Conservation (phyloP, 75 land plant genomes). For the Ceratopteris richardii region DNA sequence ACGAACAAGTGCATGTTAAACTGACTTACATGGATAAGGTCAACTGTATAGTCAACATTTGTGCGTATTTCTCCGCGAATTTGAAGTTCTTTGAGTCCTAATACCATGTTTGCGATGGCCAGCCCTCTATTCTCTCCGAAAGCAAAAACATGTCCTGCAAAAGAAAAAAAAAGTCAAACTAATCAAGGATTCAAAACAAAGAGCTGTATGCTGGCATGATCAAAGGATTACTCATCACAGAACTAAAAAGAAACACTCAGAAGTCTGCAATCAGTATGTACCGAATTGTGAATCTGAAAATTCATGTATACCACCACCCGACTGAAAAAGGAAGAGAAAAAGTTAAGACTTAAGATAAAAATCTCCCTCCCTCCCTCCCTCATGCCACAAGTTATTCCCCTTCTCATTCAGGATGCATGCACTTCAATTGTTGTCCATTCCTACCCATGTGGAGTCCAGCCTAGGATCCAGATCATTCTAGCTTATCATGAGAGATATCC, state of each 20-base stretch:
- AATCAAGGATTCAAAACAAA: too few relatives aligned
- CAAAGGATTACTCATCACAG: too few relatives aligned
- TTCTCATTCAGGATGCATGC: too few relatives aligned
- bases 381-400: background rate
- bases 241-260: too few relatives aligned
- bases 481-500: too few relatives aligned
- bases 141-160: conserved; percentile 95
- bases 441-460: too few relatives aligned
- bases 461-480: too few relatives aligned
- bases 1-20: too few relatives aligned
- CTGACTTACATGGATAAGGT: conserved; percentile 78
- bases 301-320: conserved; percentile 99
- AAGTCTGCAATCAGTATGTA: too few relatives aligned
- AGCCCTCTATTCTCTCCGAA: conserved; percentile 85
- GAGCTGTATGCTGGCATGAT: too few relatives aligned
- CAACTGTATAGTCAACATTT: conserved; percentile 94
- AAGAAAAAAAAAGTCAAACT: conserved; percentile 1
- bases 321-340: conserved; percentile 42
- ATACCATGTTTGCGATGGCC: conserved; percentile 99
- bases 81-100: conserved; percentile 96
- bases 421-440: too few relatives aligned
- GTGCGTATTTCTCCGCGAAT: conserved; percentile 97
- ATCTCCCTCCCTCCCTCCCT: background rate
- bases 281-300: conserved; percentile 99
- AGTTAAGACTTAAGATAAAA: background rate